These are phyloP conservation scores for Ustilago bromivora DNA, from an alignment of 1,284 basidiomycete species.

Conservation along the genomic window DNA sequence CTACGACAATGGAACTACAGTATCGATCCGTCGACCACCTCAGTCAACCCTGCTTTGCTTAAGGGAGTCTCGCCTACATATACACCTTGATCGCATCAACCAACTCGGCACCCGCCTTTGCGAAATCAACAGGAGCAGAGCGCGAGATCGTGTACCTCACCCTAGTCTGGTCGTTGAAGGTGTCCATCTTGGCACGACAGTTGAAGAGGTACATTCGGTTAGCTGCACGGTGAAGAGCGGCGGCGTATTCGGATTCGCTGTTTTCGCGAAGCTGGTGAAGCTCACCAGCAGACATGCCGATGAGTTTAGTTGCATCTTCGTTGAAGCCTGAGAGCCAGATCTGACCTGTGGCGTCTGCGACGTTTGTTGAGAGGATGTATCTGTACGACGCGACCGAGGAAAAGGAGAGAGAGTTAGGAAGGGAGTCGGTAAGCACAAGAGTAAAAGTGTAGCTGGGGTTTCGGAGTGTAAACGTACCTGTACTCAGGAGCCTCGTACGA, in stretches of 20 bases:
- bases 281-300: conserved; percentile 82
- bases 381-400: background rate
- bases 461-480: conserved; percentile 70
- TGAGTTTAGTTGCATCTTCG: conserved; percentile 83
- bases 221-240: conserved; percentile 77
- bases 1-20: background rate
- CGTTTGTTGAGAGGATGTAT: conserved; percentile 91
- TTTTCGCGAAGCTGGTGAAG: conserved; percentile 79
- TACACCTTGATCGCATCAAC: conserved; percentile 59
- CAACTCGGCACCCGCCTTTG: conserved; percentile 63
- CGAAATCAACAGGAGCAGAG: conserved; percentile 57
- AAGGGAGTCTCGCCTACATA: conserved; percentile 14
- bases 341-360: conserved; percentile 88
- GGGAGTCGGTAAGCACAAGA: background rate
- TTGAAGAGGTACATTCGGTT: conserved; percentile 84
- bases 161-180: conserved; percentile 63
- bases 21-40: background rate
- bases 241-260: conserved; percentile 77
- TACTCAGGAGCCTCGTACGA: conserved; percentile 81
- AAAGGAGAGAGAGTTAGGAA: background rate
- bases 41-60: background rate
- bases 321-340: conserved; percentile 97
- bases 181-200: conserved; percentile 80
- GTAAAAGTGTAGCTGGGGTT: background rate
- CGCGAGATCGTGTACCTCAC: conserved; percentile 65